These are phyloP conservation scores for Ploettnerulaceae sp. DNA, from an alignment of 2,329 filamentous ascomycete genomes.

Conservation along the genomic window DNA sequence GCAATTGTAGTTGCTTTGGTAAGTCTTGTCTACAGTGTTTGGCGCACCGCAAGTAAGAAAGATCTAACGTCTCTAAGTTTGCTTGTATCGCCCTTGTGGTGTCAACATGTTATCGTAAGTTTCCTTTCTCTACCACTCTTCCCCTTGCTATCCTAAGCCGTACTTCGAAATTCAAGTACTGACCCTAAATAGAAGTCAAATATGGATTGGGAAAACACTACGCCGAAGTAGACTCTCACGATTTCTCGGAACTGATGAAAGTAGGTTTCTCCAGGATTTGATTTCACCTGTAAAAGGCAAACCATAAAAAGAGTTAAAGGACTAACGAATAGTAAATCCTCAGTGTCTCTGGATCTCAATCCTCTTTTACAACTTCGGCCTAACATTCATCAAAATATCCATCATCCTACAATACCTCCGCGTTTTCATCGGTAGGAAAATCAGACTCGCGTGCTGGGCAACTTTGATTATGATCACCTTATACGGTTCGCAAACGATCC, in stretches of 20 bases:
- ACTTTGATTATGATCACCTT: slow-evolving; percentile 12
- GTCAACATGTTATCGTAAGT: slow-evolving; percentile 4
- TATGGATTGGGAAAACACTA: slow-evolving; percentile 28
- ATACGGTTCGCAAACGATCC: slow-evolving; percentile 13
- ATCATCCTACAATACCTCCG: slow-evolving; percentile 39
- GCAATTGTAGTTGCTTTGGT: slow-evolving; percentile 20
- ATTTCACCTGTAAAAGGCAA: not conserved
- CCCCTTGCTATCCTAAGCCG: not conserved
- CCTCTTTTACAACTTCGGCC: slow-evolving; percentile 34
- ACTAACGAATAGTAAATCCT: not conserved
- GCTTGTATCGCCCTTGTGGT: slow-evolving; percentile 7
- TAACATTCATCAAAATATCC: slow-evolving; percentile 36
- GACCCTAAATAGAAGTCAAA: slow-evolving; percentile 20
- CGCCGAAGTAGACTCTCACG: slow-evolving; percentile 13
- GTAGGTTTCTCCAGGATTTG: slow-evolving; percentile 2
- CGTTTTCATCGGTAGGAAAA: slow-evolving; percentile 33
- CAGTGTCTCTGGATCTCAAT: slow-evolving; percentile 35
- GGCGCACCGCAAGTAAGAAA: not conserved
- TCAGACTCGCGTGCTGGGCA: slow-evolving; percentile 18
- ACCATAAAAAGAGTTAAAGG: not conserved
- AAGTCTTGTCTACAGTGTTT: not conserved
- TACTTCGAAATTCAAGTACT: not conserved
- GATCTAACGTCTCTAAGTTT: slow-evolving; percentile 2
- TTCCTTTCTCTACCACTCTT: not conserved
- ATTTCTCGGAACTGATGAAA: slow-evolving; percentile 25